These are phyloP conservation scores for Coffea canephora DNA, from an alignment of 257 asterid species.

Conservation along the genomic window DNA sequence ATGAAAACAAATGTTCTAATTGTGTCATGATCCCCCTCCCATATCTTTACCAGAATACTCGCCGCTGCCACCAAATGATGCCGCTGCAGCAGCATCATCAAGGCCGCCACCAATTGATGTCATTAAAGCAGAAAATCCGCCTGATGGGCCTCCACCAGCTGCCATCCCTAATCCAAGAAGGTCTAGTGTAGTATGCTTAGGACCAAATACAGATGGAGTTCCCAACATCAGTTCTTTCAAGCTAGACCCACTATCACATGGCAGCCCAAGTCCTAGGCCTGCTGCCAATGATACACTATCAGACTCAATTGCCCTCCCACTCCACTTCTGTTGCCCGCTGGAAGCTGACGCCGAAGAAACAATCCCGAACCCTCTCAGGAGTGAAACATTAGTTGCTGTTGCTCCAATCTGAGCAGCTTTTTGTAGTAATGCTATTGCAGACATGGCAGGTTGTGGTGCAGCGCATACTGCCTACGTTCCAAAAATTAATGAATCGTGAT, in stretches of 20 bases:
- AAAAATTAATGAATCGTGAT: slow-evolving; percentile 53
- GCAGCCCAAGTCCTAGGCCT: no score
- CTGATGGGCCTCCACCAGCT: slow-evolving; percentile 54
- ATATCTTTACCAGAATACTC: slow-evolving; percentile 50
- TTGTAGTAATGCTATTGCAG: slow-evolving; percentile 85
- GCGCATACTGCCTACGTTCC: slow-evolving; percentile 57
- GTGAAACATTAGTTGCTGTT: slow-evolving; percentile 19
- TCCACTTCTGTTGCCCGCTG: no score
- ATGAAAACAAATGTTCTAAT: background rate
- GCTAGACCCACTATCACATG: slow-evolving; percentile 39
- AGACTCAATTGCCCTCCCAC: no score
- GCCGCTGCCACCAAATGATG: slow-evolving; percentile 39
- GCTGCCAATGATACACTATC: no score
- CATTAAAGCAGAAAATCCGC: slow-evolving; percentile 70
- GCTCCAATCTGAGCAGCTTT: slow-evolving; percentile 87
- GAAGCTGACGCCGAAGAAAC: no score
- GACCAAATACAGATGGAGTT: slow-evolving; percentile 70
- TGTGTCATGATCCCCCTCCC: slow-evolving; percentile 38
- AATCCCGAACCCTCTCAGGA: no score
- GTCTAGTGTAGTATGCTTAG: slow-evolving; percentile 77
- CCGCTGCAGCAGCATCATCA: slow-evolving; percentile 40
- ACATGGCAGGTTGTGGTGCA: slow-evolving; percentile 61
- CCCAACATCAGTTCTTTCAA: slow-evolving; percentile 80
- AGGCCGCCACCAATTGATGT: slow-evolving; percentile 60
- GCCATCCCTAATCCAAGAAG: slow-evolving; percentile 89